Base-by-base conservation (phyloP, 345 rosid genomes). In the Ailanthus altissimus region DNA sequence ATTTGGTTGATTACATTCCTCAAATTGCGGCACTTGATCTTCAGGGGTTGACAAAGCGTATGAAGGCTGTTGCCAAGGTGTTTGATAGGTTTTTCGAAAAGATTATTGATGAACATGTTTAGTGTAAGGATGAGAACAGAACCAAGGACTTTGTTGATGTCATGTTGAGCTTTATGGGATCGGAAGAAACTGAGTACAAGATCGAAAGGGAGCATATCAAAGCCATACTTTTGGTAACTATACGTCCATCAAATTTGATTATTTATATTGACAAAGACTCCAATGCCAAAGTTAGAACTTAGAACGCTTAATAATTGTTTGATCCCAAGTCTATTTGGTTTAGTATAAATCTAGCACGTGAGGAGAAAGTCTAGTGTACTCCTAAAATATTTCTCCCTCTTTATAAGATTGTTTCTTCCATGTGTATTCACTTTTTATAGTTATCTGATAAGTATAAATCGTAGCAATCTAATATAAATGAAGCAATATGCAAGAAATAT, bases 1-100 rank as follows among this genome's bases (percentile, higher is more conserved):
- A 86, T 50, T 54, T 86, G 42, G 81, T 83, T 9, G 82, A 86
- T 49, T 82, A 73, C 51, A 46, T 84, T 2, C 89, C 87, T 42
- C 79, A 40, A 8, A 45, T 82, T 23, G 80, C 75, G 0, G 38
- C 62, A 2, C 65, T 86, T 58, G 87, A 86, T 49, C 71, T 84
- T 51, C 84, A 86, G 59, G 84, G 88, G 26, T 61, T 84, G 36
- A 68, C 46, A 8, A 83, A 81, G 75, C 65, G 74, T 3, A 76
- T 84, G 85, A 86, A 86, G 82, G 75, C 70, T 4, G 36, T 79
- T 63, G 50, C 77, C 46, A 81, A 68, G 78, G 83, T 80, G 49
- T 84, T 84, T 63, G 84, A 84, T 72, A 64, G 6, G 1, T 80
- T 83, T 51, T 51, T 83, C 3, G 86, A 83, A 77, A 83, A 80